Evolutionary conservation across 352 stramenopile genomes (phyloP).

Genomic region (Pythium oligandrum): DNA sequence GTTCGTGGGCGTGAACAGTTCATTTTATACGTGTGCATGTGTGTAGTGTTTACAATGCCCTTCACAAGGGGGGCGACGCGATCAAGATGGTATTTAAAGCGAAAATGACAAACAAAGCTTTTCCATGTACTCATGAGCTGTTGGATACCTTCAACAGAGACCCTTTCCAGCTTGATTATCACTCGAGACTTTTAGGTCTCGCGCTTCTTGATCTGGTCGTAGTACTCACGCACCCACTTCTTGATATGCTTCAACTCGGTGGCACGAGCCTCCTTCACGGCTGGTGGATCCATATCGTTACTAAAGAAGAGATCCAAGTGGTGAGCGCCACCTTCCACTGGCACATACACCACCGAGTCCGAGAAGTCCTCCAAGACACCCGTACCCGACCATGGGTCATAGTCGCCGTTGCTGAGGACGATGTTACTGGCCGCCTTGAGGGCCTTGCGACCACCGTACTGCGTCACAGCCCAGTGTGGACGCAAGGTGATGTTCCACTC

Average conservation of each 20-base stretch:
- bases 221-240: conserved; percentile 70
- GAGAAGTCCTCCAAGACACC: conserved; percentile 74
- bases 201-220: conserved; percentile 4
- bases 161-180: not conserved
- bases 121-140: too few relatives aligned
- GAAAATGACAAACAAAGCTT: too few relatives aligned
- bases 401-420: conserved; percentile 93
- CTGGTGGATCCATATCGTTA: conserved; percentile 75
- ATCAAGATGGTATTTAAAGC: too few relatives aligned
- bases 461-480: conserved; percentile 56
- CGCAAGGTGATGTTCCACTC: conserved; percentile 64
- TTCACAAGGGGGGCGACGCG: too few relatives aligned
- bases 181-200: not conserved
- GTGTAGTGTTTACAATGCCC: too few relatives aligned
- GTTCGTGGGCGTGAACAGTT: too few relatives aligned
- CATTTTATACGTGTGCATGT: too few relatives aligned
- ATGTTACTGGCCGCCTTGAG: conserved; percentile 88
- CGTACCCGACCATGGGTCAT: conserved; percentile 90
- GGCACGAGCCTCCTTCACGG: conserved; percentile 59
- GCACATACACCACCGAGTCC: conserved; percentile 63
- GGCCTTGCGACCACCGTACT: conserved; percentile 69
- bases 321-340: conserved; percentile 75
- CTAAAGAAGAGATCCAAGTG: conserved; percentile 92
- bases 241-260: conserved; percentile 75
- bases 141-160: too few relatives aligned